Evolutionary conservation across 2,329 filamentous ascomycete genomes (phyloP).

Genomic region (Cryphonectria carpinicola): DNA sequence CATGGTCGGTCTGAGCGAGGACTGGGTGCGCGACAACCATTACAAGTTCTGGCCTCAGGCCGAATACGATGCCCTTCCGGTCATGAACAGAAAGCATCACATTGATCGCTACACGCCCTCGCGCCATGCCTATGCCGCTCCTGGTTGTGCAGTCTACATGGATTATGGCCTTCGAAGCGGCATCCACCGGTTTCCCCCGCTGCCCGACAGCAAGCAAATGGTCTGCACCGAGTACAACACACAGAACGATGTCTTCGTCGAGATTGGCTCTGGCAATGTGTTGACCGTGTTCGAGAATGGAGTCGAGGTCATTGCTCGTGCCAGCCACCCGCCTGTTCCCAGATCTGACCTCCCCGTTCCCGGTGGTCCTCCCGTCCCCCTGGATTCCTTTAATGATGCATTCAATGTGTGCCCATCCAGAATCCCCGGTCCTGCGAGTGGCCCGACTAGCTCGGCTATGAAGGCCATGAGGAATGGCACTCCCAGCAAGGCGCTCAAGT

Average conservation of each 20-base stretch:
- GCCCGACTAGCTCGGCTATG: constrained; percentile 15
- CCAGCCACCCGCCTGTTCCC: constrained; percentile 9
- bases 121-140: constrained; percentile 18
- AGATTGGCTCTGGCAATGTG: constrained; percentile 27
- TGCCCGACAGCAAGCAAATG: constrained; percentile 28
- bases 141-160: constrained; percentile 23
- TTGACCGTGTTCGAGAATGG: constrained; percentile 18
- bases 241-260: constrained; percentile 22
- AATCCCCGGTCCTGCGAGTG: constrained; percentile 15
- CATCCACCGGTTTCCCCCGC: constrained; percentile 27
- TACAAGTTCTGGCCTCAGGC: constrained; percentile 22
- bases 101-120: constrained; percentile 28
- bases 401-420: constrained; percentile 13
- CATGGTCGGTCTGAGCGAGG: constrained; percentile 43
- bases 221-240: constrained; percentile 23
- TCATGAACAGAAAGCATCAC: constrained; percentile 8
- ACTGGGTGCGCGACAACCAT: constrained; percentile 34
- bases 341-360: background rate
- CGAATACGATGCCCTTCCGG: constrained; percentile 13
- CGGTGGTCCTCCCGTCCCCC: constrained; percentile 1
- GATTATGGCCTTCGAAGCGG: constrained; percentile 24
- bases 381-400: background rate
- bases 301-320: constrained; percentile 13
- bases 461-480: constrained; percentile 21
- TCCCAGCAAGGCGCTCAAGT: constrained; percentile 22